These are phyloP conservation scores for Diversispora epigaea DNA, from an alignment of 192 early-diverging fungal species.

Conservation along the genomic window DNA sequence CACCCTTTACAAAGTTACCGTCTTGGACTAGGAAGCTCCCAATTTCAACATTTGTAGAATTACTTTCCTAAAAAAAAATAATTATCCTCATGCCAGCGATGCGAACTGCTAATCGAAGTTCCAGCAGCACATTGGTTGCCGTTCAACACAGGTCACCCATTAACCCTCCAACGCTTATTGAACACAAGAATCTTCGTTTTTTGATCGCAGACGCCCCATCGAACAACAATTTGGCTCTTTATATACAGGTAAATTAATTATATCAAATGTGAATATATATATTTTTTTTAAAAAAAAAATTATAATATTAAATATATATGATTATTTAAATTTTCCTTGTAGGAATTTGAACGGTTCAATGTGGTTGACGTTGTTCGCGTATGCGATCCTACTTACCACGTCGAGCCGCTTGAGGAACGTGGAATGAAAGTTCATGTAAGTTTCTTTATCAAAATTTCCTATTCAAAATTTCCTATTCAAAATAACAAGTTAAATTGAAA, in stretches of 20 bases:
- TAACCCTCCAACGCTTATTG: constrained; percentile 64
- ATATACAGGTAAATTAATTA: constrained; percentile 53
- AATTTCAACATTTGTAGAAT: background rate
- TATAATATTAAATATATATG: background rate
- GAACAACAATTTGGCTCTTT: constrained; percentile 66
- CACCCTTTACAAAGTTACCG: background rate
- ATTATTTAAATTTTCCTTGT: background rate
- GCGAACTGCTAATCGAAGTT: background rate
- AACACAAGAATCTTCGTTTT: constrained; percentile 70
- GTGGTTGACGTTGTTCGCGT: constrained; percentile 81
- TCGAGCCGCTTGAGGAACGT: constrained; percentile 46
- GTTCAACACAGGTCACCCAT: constrained; percentile 27
- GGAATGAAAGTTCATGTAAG: constrained; percentile 68
- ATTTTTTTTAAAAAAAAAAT: background rate
- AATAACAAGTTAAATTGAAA: constrained; percentile 7
- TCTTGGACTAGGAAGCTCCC: background rate
- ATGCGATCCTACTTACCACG: constrained; percentile 81
- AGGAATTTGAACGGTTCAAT: constrained; percentile 67
- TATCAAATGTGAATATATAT: background rate
- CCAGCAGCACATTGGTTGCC: background rate
- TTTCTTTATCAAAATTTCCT: constrained; percentile 27
- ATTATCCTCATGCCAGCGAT: background rate
- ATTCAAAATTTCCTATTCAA: background rate
- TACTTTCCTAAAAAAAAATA: background rate
- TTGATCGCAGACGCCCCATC: constrained; percentile 79